Evolutionary conservation across 192 early-diverging fungal species (phyloP), one percentile per base, ranked within the genome.

Genomic region (Allomyces javanicus): DNA sequence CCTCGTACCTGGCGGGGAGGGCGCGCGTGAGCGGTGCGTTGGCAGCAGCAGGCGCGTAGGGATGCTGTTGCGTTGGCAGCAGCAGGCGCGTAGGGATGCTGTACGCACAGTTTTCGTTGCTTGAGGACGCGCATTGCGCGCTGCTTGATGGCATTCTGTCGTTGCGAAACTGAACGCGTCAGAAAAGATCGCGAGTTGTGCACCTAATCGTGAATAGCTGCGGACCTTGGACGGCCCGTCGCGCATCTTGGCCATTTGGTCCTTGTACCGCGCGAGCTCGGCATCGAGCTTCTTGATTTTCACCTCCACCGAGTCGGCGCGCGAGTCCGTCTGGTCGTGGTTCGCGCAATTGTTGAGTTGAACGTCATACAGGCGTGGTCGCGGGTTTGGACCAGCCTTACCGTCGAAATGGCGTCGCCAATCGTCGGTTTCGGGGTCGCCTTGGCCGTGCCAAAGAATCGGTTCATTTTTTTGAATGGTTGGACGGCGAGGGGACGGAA

Each of bases 221-320:
- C 44, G 62, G 79, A 86, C 86, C 71, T 92, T 92, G 65, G 78
- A 89, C 1, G 90, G 86, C 1, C 90, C 89, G 22, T 91, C 89
- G 24, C 87, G 80, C 93, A 99, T 89, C 66, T 86, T 93, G 67
- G 80, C 82, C 91, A 99, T 89, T 71, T 96, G 93, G 62, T 97
- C 93, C 68, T 86, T 82, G 77, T 89, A 94, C 69, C 85, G 85
- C 17, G 88, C 79, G 44, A 99, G 79, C 72, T 97, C 92, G 43
- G 88, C 92, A 67, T 99, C 96, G 21, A 94, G 81, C 72, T 92
- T 91, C 63, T 84, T 86, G 66, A 99, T 93, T 74, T 96, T 96
- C 68, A 91, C 91, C 65, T 93, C 90, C 4, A 97, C 88, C 6
- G 87, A 82, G 69, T 89, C 88, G 21, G 85, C 86, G 63, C 96